These are phyloP conservation scores for Ophiostoma perfectum DNA, from an alignment of 2,329 filamentous ascomycete species.

Conservation along the genomic window DNA sequence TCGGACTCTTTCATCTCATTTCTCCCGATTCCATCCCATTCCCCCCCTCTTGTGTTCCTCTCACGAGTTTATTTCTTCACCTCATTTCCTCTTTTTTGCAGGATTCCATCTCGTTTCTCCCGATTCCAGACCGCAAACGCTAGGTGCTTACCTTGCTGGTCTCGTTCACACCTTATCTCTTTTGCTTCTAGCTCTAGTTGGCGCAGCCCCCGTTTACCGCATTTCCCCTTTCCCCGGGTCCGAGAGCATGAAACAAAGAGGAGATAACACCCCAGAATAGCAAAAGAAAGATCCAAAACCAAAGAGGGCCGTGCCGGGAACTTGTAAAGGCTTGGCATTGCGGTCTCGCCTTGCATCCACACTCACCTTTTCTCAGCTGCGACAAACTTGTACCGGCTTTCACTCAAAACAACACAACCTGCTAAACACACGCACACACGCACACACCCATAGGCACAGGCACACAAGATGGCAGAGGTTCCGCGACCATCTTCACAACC, in stretches of 20 bases:
- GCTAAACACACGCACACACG: background rate
- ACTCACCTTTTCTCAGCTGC: background rate
- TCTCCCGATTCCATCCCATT: background rate
- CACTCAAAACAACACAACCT: too few relatives aligned
- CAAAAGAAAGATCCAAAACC: slow-evolving; percentile 31
- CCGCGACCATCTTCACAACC: too few relatives aligned
- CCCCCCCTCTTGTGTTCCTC: too few relatives aligned
- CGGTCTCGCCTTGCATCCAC: background rate
- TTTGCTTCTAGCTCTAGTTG: background rate
- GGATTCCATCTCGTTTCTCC: background rate
- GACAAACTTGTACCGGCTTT: too few relatives aligned
- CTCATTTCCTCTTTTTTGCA: background rate
- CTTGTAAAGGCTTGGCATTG: slow-evolving; percentile 4
- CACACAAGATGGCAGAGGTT: background rate
- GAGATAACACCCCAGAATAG: slow-evolving; percentile 29
- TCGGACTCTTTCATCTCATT: background rate
- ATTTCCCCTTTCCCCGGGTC: background rate
- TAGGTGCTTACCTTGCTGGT: background rate
- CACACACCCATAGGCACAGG: background rate
- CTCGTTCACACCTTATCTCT: background rate
- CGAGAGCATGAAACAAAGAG: slow-evolving; percentile 20
- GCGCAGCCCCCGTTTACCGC: background rate
- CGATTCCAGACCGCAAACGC: background rate
- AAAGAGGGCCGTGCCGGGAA: slow-evolving; percentile 15
- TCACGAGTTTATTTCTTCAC: background rate